Conservation (phyloP, 164 flowering plant species). For the Chimonanthus salicifolius region DNA sequence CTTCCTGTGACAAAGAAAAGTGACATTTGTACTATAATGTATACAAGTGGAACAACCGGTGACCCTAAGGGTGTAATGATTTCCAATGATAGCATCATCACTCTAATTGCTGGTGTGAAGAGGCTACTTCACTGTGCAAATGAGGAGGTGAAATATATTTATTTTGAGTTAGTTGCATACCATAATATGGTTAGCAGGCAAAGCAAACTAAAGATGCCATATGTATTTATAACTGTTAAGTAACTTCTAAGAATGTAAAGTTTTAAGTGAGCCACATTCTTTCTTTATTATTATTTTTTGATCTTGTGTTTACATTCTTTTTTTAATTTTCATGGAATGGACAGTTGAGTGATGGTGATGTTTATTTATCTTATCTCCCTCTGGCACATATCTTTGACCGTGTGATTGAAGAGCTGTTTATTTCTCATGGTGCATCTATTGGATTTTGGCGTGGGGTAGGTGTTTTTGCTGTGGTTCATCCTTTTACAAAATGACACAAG, state of each 20-base stretch:
- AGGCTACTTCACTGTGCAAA: constrained; percentile 44
- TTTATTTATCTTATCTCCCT: constrained; percentile 88
- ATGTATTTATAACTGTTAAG: neutral
- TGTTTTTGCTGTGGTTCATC: neutral
- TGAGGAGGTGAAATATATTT: constrained; percentile 46
- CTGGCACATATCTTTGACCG: constrained; percentile 96
- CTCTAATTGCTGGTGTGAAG: constrained; percentile 67
- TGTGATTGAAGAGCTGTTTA: constrained; percentile 76
- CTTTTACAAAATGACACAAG: neutral
- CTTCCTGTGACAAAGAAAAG: constrained; percentile 55
- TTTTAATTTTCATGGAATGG: constrained; percentile 2
- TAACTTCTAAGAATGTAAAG: neutral
- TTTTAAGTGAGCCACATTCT: neutral
- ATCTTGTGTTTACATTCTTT: neutral
- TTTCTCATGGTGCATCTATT: constrained; percentile 72
- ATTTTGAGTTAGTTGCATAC: neutral
- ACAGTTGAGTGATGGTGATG: constrained; percentile 66
- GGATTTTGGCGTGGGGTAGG: constrained; percentile 99
- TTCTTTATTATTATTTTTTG: neutral
- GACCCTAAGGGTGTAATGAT: constrained; percentile 96
- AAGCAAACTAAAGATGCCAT: neutral
- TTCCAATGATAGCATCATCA: constrained; percentile 68
- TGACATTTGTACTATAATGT: constrained; percentile 95
- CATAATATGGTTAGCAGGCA: neutral
- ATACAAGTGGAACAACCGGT: constrained; percentile 98